Conservation (phyloP, 352 stramenopile species). For the Phytophthora chlamydospora region DNA sequence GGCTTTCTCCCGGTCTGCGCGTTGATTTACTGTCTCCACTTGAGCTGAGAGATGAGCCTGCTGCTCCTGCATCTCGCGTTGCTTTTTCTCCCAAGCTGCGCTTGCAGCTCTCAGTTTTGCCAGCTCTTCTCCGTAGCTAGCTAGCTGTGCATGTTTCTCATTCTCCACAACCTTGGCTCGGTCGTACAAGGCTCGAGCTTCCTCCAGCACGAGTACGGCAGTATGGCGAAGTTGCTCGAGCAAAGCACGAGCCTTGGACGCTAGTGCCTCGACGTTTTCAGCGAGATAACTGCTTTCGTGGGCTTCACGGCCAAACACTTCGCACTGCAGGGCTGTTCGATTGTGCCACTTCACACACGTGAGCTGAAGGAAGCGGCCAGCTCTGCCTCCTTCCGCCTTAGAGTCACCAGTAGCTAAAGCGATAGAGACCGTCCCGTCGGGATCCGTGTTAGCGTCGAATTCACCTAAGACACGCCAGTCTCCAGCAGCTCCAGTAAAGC, state of each 20-base stretch:
- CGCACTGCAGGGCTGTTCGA: slow-evolving; percentile 62
- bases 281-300: slow-evolving; percentile 56
- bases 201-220: slow-evolving; percentile 60
- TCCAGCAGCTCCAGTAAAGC: slow-evolving; percentile 50
- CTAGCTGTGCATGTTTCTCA: slow-evolving; percentile 81
- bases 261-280: slow-evolving; percentile 49
- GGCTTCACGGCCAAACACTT: slow-evolving; percentile 68
- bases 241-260: slow-evolving; percentile 42
- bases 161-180: slow-evolving; percentile 74
- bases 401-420: slow-evolving; percentile 21
- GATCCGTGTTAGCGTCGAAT: slow-evolving; percentile 64
- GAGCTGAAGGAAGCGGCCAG: slow-evolving; percentile 70
- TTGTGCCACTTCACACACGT: slow-evolving; percentile 71
- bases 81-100: slow-evolving; percentile 52
- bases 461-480: slow-evolving; percentile 68
- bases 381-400: slow-evolving; percentile 26
- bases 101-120: slow-evolving; percentile 57
- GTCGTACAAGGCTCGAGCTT: slow-evolving; percentile 75
- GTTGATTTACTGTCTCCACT: slow-evolving; percentile 49
- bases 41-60: slow-evolving; percentile 48
- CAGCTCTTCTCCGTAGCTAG: slow-evolving; percentile 76
- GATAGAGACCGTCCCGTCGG: slow-evolving; percentile 39
- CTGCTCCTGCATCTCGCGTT: slow-evolving; percentile 55
- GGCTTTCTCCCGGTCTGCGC: slow-evolving; percentile 32
- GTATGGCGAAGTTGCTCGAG: slow-evolving; percentile 63